Conservation (phyloP, 768 basidiomycete genomes). For the Lactarius akahatsu region DNA sequence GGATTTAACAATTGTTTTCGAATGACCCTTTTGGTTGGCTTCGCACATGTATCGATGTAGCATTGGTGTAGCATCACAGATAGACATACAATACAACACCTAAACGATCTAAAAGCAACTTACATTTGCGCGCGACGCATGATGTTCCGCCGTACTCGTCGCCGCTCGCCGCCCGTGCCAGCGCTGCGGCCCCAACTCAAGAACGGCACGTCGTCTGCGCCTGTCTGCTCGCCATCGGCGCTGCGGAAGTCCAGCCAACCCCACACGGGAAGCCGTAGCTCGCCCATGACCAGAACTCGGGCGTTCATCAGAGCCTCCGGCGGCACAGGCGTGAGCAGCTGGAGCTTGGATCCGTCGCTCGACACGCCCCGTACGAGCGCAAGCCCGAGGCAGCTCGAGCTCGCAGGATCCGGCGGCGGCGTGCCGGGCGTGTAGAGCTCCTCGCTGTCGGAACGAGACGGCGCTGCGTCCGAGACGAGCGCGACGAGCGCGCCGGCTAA, state of each 20-base stretch:
- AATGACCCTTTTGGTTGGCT: conserved; percentile 23
- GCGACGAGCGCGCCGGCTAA: conserved; percentile 82
- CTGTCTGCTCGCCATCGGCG: conserved; percentile 35
- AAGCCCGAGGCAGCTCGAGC: conserved; percentile 70
- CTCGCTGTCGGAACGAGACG: background rate
- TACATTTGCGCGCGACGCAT: conserved; percentile 80
- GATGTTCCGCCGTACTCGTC: conserved; percentile 78
- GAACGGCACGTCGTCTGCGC: conserved; percentile 67
- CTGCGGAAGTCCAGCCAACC: conserved; percentile 75
- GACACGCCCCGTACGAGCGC: conserved; percentile 63
- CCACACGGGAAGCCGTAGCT: conserved; percentile 84
- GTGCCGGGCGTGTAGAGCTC: conserved; percentile 62
- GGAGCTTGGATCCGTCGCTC: conserved; percentile 42
- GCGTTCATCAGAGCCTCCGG: conserved; percentile 42
- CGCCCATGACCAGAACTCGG: conserved; percentile 75
- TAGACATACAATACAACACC: background rate
- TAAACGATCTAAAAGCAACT: background rate
- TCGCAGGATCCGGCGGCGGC: conserved; percentile 53
- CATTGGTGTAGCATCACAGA: background rate
- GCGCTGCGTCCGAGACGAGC: conserved; percentile 46
- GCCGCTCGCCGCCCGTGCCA: conserved; percentile 69
- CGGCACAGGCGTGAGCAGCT: conserved; percentile 80
- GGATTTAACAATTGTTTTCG: conserved; percentile 40
- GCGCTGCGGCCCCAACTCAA: conserved; percentile 72
- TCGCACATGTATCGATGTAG: conserved; percentile 16